Conservation (phyloP, 805 yeast genomes). For the Nakazawaea populi region DNA sequence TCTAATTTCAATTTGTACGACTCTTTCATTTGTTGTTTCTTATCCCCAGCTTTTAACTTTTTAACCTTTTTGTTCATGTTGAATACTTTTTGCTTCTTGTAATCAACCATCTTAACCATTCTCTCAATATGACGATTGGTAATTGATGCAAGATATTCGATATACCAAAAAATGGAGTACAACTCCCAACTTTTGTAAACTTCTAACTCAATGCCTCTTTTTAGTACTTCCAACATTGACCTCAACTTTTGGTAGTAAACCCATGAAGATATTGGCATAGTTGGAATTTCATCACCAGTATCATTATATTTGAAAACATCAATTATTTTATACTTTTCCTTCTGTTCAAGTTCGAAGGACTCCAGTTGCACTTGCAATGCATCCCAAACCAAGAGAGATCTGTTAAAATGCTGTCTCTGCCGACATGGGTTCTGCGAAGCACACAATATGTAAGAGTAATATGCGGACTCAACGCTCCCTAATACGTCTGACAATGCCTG, state of each 20-base stretch:
- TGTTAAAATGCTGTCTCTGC: conserved; percentile 68
- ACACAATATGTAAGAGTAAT: conserved; percentile 37
- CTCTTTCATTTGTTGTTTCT: conserved; percentile 34
- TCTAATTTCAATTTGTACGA: conserved; percentile 26
- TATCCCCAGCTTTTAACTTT: conserved; percentile 45
- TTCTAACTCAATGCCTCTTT: conserved; percentile 72
- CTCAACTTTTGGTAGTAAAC: conserved; percentile 59
- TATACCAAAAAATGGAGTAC: conserved; percentile 63
- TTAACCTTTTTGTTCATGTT: conserved; percentile 33
- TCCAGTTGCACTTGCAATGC: conserved; percentile 74
- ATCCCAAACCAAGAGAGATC: conserved; percentile 62
- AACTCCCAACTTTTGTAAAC: conserved; percentile 69
- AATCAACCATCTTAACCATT: conserved; percentile 29
- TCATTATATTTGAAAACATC: conserved; percentile 27
- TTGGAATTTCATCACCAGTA: conserved; percentile 28
- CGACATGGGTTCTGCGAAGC: conserved; percentile 69
- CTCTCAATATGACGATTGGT: conserved; percentile 38
- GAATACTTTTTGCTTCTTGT: conserved; percentile 27
- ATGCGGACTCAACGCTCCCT: conserved; percentile 41
- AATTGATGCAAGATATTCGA: conserved; percentile 38
- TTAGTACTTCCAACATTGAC: conserved; percentile 65
- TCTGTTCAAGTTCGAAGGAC: conserved; percentile 45
- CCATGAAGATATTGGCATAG: conserved; percentile 68
- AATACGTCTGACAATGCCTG: conserved; percentile 25
- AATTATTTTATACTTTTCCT: conserved; percentile 26